Base-by-base conservation (phyloP, 371 early-diverging fungal species). In the Circinella umbellata region DNA sequence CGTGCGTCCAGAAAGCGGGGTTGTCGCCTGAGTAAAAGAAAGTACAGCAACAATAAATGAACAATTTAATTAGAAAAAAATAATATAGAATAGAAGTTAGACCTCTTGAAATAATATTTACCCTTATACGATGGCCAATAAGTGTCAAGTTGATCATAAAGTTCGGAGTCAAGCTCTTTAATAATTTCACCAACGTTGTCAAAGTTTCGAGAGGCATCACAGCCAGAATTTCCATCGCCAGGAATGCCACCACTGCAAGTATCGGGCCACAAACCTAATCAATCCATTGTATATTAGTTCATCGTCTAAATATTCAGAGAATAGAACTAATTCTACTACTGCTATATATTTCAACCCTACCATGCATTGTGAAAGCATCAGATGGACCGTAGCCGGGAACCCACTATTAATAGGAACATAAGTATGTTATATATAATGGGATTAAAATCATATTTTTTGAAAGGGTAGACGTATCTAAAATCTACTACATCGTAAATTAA, bases 91-190 rank as follows among this genome's bases (percentile, higher is more conserved):
- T 42, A 42, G 3, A 42, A 27, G 27, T 27, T 27, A 27, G 27
- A 27, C 27, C 47, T 47, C 47, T 11, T 47, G 3, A 15, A 47
- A 11, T 47, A 11, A 15, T 15, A 51, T 86, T 6, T 80, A 53
- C 90, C 90, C 62, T 82, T 88, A 76, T 91, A 87, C 10, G 91
- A 90, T 36, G 92, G 85, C 95, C 95, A 95, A 69, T 87, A 90
- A 4, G 81, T 88, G 72, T 82, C 76, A 91, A 94, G 84, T 9
- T 87, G 72, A 36, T 77, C 61, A 48, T 85, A 69, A 42, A 94
- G 81, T 3, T 81, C 70, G 7, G 70, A 54, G 68, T 83, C 76
- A 15, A 48, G 63, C 4, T 38, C 46, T 4, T 72, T 63, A 20
- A 92, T 68, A 36, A 89, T 85, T 15, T 71, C 62, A 34, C 73